Evolutionary conservation across 495 filamentous ascomycete genomes (phyloP), one percentile per base, ranked within the genome.

Genomic region (Gamarada debralockiae): DNA sequence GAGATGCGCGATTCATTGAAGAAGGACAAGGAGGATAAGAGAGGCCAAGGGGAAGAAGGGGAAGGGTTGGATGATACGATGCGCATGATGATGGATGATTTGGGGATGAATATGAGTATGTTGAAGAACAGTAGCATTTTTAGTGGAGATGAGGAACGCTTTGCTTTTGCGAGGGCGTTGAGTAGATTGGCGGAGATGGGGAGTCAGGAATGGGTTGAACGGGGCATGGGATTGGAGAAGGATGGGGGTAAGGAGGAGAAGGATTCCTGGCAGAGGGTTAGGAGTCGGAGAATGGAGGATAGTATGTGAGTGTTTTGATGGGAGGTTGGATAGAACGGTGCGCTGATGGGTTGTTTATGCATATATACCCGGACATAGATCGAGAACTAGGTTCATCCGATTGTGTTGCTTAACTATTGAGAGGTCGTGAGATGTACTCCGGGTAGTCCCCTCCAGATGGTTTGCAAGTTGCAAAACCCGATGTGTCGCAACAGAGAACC

Each of bases 111-210:
- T 39, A 92, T 92, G 76, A 76, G 81, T 29, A 81, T 87, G 66
- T 73, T 98, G 57, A 93, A 95, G 70, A 87, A 85, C 56, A 89
- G 82, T 21, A 89, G 78, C 56, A 79, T 97, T 47, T 98, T 98
- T 68, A 89, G 85, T 8, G 95, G 93, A 14, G 93, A 97, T 46
- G 93, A 98, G 75, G 93, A 98, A 71, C 76, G 89, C 6, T 98
- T 98, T 71, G 93, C 93, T 0, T 98, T 98, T 69, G 91, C 91
- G 45, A 75, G 93, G 18, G 93, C 93, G 5, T 63, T 97, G 57
- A 90, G 85, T 27, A 73, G 93, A 49, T 72, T 98, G 59, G 83
- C 71, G 15, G 90, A 97, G 71, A 98, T 98, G 93, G 91, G 89
- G 1, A 92, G 89, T 58, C 80, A 85, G 67, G 83, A 95, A 65